Evolutionary conservation across 2,329 filamentous ascomycete genomes (phyloP), one percentile per base, ranked within the genome.

Genomic region (Boeremia exigua): DNA sequence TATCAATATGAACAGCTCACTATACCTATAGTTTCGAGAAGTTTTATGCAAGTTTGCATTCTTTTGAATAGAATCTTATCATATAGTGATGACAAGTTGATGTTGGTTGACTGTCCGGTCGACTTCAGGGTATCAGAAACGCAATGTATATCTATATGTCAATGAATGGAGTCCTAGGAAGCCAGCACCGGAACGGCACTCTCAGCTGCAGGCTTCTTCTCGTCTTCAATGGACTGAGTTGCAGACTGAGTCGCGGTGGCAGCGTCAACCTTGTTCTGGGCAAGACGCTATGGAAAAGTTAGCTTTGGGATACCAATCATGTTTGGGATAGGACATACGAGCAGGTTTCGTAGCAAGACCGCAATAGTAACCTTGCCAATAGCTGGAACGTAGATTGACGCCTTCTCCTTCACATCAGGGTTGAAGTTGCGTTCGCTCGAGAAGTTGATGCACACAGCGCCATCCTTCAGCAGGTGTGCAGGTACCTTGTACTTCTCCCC

Each of bases 371-470:
- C 94, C 81, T 98, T 99, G 67, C 95, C 95, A 64, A 97, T 96
- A 0, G 94, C 95, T 1, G 95, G 95, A 15, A 98, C 93, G 69
- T 97, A 99, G 69, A 99, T 96, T 5, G 92, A 92, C 2, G 95
- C 95, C 80, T 93, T 96, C 75, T 97, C 90, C 79, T 96, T 98
- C 64, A 98, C 87, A 43, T 90, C 90, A 0, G 89, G 87, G 58
- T 88, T 88, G 77, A 98, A 98, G 79, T 99, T 98, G 81, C 93
- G 91, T 77, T 90, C 92, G 47, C 91, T 96, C 7, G 92, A 96
- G 76, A 99, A 98, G 79, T 99, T 99, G 80, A 99, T 93, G 82
- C 95, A 99, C n/a, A 96, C 91, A 28, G 91, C 93, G 43, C 95
- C 95, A 53, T 96, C 91, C 42, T 92, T 86, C 68, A 99, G 82